phyloP scores from a whole-genome alignment of 169 alveolate genomes.

The Cryptosporidium viatorum region DNA sequence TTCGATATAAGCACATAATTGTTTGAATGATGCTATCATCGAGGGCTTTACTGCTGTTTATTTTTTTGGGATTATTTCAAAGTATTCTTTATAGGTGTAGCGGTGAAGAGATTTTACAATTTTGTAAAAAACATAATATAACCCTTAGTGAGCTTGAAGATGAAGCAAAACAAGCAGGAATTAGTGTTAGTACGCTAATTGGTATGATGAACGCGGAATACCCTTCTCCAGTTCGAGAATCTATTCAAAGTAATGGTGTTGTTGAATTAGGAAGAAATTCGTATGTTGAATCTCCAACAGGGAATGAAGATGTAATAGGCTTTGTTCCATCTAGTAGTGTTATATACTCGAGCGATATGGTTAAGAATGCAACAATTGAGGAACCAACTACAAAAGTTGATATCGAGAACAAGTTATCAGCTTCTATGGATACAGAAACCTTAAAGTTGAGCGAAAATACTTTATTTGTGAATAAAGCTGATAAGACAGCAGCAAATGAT shows the following conservation, averaged over 20 bases:
- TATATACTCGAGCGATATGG: background rate
- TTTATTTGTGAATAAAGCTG: background rate
- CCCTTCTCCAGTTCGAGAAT: background rate
- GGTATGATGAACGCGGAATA: slow-evolving; percentile 24
- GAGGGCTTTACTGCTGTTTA: background rate
- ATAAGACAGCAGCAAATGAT: background rate
- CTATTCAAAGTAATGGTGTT: background rate
- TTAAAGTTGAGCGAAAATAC: slow-evolving; percentile 4
- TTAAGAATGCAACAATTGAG: background rate
- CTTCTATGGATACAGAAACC: background rate
- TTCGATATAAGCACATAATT: background rate
- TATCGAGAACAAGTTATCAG: background rate
- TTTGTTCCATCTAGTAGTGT: slow-evolving; percentile 29
- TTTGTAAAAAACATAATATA: slow-evolving; percentile 19
- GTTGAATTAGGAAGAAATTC: background rate
- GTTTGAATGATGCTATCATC: slow-evolving; percentile 15
- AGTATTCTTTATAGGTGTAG: background rate
- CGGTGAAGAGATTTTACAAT: background rate
- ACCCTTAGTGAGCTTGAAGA: slow-evolving; percentile 23
- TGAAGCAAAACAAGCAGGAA: slow-evolving; percentile 44
- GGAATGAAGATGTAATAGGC: slow-evolving; percentile 40
- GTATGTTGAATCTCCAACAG: background rate
- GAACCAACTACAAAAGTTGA: background rate
- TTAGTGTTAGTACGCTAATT: background rate
- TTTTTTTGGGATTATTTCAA: background rate